These are phyloP conservation scores for Nakaseomyces bracarensis DNA, from an alignment of 1,139 yeast species.

Conservation along the genomic window DNA sequence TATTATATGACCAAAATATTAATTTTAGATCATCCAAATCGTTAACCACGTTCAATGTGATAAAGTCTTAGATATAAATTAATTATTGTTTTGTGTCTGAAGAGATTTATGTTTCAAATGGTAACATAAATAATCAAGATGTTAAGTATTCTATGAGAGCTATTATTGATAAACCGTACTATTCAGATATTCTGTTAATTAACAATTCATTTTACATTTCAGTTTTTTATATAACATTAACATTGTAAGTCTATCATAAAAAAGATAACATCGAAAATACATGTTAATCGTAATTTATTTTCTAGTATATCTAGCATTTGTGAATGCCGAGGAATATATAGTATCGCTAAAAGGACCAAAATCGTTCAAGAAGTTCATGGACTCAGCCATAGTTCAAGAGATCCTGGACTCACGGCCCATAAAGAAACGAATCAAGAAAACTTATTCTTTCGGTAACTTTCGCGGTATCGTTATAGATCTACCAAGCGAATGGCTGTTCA, in stretches of 20 bases:
- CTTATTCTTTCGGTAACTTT: conserved; percentile 50
- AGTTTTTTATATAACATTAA: no score
- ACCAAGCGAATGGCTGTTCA: conserved; percentile 32
- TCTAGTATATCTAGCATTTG: not conserved
- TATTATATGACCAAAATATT: no score
- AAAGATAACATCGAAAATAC: not conserved
- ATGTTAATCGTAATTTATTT: not conserved
- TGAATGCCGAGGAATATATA: conserved; percentile 22
- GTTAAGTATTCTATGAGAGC: no score
- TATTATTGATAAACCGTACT: no score
- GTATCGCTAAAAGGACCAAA: conserved; percentile 25
- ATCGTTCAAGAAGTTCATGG: conserved; percentile 21
- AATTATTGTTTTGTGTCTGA: conserved; percentile 1
- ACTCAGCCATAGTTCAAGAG: conserved; percentile 19
- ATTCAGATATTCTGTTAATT: no score
- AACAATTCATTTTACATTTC: no score
- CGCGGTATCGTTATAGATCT: conserved; percentile 58
- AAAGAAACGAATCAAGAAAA: conserved; percentile 31
- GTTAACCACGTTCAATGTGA: not conserved
- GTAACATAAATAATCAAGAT: no score
- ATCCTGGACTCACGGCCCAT: conserved; percentile 14
- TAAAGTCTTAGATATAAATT: not conserved
- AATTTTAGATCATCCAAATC: no score
- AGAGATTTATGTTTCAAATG: no score
- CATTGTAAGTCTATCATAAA: no score